phyloP scores from a whole-genome alignment of 2,329 filamentous ascomycete species.

The Purpureocillium lavendulum region DNA sequence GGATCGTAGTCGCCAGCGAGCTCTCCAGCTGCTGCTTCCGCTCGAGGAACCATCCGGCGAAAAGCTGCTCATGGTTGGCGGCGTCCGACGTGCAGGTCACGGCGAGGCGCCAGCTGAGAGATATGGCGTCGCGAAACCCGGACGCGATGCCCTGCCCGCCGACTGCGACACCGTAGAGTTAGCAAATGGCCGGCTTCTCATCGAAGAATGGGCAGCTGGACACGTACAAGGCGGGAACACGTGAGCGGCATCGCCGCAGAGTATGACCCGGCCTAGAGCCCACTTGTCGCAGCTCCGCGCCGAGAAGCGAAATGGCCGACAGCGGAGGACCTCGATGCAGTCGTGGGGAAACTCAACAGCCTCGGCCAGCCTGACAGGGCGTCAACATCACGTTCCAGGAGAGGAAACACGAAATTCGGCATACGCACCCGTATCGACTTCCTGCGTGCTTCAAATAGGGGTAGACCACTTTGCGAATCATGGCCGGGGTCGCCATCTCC shows the following conservation, averaged over 20 bases:
- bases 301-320: conserved; percentile 31
- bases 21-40: conserved; percentile 12
- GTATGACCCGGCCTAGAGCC: conserved; percentile 28
- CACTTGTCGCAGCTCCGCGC: conserved; percentile 38
- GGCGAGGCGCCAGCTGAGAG: conserved; percentile 23
- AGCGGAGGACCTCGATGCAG: conserved; percentile 36
- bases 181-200: too few relatives aligned
- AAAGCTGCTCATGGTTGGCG: conserved; percentile 1
- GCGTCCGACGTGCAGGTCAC: neutral
- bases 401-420: too few relatives aligned
- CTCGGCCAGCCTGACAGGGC: neutral
- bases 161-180: conserved; percentile 7
- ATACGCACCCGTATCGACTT: conserved; percentile 7
- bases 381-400: neutral
- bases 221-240: conserved; percentile 34
- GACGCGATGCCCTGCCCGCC: conserved; percentile 27
- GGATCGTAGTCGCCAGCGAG: conserved; percentile 7
- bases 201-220: neutral
- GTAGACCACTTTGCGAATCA: conserved; percentile 9
- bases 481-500: conserved; percentile 13
- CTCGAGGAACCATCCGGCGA: conserved; percentile 9
- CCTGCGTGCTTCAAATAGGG: conserved; percentile 17
- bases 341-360: conserved; percentile 16
- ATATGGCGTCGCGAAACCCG: conserved; percentile 24
- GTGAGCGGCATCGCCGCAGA: conserved; percentile 41